phyloP scores from a whole-genome alignment of 371 early-diverging fungal genomes.

The Lichtheimia ornata region DNA sequence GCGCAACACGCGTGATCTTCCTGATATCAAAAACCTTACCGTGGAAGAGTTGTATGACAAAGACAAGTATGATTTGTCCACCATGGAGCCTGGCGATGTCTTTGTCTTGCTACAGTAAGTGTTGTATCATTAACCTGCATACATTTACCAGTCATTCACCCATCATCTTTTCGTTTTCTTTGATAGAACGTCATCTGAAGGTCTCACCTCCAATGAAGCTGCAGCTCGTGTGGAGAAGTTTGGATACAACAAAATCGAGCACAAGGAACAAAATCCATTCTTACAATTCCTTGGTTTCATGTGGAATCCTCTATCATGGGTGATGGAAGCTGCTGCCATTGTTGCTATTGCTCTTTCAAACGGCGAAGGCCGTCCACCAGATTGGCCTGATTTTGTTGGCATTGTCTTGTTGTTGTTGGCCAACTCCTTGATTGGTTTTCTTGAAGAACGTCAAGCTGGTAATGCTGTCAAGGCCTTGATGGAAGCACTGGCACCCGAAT shows the following conservation, averaged over 20 bases:
- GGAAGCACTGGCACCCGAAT: slow-evolving; percentile 74
- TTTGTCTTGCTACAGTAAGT: slow-evolving; percentile 68
- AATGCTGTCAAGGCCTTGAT: slow-evolving; percentile 81
- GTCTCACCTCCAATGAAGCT: slow-evolving; percentile 69
- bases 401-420: slow-evolving; percentile 76
- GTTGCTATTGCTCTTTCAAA: slow-evolving; percentile 75
- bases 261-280: slow-evolving; percentile 78
- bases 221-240: slow-evolving; percentile 65
- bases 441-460: slow-evolving; percentile 83
- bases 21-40: slow-evolving; percentile 40
- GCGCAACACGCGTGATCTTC: slow-evolving; percentile 1
- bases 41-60: slow-evolving; percentile 79
- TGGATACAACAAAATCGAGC: slow-evolving; percentile 71
- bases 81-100: slow-evolving; percentile 75
- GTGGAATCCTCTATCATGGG: slow-evolving; percentile 82
- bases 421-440: slow-evolving; percentile 86
- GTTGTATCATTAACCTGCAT: slow-evolving; percentile 17
- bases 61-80: slow-evolving; percentile 78
- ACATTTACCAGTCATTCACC: not conserved
- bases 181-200: slow-evolving; percentile 45
- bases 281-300: slow-evolving; percentile 87
- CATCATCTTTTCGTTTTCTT: too few relatives aligned
- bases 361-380: slow-evolving; percentile 67
- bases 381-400: slow-evolving; percentile 86
- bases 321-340: slow-evolving; percentile 79